phyloP scores from a whole-genome alignment of 1,284 basidiomycete genomes.

The Trametes versicolor region DNA sequence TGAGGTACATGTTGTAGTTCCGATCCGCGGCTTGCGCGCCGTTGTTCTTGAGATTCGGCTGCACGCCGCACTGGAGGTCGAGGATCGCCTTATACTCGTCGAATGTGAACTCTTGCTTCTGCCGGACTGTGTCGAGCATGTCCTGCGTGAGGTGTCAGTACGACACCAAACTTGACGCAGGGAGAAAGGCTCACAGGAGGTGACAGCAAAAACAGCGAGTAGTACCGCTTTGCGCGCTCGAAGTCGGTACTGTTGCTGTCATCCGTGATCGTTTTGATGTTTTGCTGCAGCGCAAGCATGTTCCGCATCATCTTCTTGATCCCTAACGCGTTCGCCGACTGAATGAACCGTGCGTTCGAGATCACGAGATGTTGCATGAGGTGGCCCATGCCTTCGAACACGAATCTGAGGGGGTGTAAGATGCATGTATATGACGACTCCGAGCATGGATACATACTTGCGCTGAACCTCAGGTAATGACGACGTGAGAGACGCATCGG shows the following conservation, averaged over 20 bases:
- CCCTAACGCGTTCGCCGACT: slow-evolving; percentile 79
- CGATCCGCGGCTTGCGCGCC: slow-evolving; percentile 65
- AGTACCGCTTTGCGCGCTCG: slow-evolving; percentile 82
- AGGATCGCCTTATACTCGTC: slow-evolving; percentile 94
- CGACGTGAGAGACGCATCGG: slow-evolving; percentile 75
- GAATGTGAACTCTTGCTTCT: slow-evolving; percentile 77
- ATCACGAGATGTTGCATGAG: slow-evolving; percentile 90
- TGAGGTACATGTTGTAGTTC: slow-evolving; percentile 82
- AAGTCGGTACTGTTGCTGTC: slow-evolving; percentile 75
- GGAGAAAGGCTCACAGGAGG: slow-evolving; percentile 67
- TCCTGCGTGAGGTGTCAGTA: slow-evolving; percentile 53
- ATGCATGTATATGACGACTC: slow-evolving; percentile 4
- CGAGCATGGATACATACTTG: slow-evolving; percentile 52
- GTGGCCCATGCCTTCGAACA: slow-evolving; percentile 88
- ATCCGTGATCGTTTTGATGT: slow-evolving; percentile 82
- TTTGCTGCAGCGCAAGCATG: slow-evolving; percentile 93
- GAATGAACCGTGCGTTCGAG: slow-evolving; percentile 77
- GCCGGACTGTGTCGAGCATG: slow-evolving; percentile 76
- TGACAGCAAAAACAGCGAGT: slow-evolving; percentile 77
- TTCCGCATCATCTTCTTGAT: slow-evolving; percentile 92
- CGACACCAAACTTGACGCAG: background rate
- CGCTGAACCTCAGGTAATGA: slow-evolving; percentile 73
- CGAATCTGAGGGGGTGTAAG: slow-evolving; percentile 62
- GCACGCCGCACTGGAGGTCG: slow-evolving; percentile 86
- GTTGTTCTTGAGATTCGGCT: slow-evolving; percentile 61